Evolutionary conservation across 2,329 filamentous ascomycete species (phyloP).

Genomic region (Trichoderma koningiopsis): DNA sequence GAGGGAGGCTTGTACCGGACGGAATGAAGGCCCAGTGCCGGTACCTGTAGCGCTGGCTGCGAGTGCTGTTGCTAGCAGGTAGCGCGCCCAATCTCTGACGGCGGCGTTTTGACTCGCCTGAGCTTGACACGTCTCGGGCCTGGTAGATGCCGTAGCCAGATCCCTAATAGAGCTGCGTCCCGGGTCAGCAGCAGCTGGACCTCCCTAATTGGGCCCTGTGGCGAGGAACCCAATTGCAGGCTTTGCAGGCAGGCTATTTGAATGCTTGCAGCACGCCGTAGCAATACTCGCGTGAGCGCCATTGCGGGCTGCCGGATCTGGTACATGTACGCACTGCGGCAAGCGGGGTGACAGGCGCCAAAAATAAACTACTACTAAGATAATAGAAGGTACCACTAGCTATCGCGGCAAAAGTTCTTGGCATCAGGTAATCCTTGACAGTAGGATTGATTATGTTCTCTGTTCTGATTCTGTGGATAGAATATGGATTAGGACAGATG

Average conservation of each 20-base stretch:
- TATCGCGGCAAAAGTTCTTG: slow-evolving; percentile 11
- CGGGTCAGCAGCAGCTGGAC: background rate
- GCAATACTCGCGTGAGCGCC: background rate
- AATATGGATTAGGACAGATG: background rate
- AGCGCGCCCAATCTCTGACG: background rate
- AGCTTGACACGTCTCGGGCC: background rate
- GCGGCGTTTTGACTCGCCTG: background rate
- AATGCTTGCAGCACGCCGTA: background rate
- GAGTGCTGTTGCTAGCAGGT: background rate
- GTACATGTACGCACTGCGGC: slow-evolving; percentile 2
- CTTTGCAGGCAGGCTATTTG: background rate
- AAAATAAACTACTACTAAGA: slow-evolving; percentile 13
- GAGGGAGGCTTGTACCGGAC: slow-evolving; percentile 10
- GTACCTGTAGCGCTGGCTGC: background rate
- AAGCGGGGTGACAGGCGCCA: background rate
- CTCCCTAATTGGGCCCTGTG: slow-evolving; percentile 18
- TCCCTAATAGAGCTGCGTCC: background rate
- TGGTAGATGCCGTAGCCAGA: background rate
- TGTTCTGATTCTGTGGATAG: background rate
- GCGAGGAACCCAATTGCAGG: background rate
- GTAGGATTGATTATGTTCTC: background rate
- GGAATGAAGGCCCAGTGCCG: background rate
- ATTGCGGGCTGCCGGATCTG: background rate
- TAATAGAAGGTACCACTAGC: slow-evolving; percentile 8
- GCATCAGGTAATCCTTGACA: slow-evolving; percentile 1